phyloP scores from a whole-genome alignment of 352 stramenopile genomes.

The Phytophthora palmivora region DNA sequence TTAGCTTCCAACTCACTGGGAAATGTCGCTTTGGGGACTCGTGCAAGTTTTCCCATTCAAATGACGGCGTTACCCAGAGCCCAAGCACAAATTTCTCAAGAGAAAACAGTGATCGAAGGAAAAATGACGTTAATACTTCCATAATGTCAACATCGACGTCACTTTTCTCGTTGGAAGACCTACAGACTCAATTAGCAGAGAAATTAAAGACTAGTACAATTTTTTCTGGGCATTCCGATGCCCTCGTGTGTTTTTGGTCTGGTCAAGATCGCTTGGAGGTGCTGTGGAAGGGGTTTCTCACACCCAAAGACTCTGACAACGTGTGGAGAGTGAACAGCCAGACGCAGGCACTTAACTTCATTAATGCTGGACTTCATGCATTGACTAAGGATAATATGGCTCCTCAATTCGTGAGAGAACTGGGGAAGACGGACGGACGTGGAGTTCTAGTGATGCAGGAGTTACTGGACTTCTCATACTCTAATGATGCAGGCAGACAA shows the following conservation, averaged over 20 bases:
- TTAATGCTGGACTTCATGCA: slow-evolving; percentile 51
- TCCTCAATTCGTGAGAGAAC: slow-evolving; percentile 41
- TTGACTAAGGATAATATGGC: slow-evolving; percentile 38
- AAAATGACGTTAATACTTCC: background rate
- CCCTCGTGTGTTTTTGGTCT: slow-evolving; percentile 39
- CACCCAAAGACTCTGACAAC: slow-evolving; percentile 13
- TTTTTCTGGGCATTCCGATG: slow-evolving; percentile 36
- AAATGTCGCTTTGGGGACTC: slow-evolving; percentile 34
- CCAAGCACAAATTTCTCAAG: background rate
- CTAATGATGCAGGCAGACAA: slow-evolving; percentile 35
- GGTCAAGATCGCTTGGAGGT: slow-evolving; percentile 26
- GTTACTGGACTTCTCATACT: slow-evolving; percentile 37
- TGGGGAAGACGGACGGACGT: slow-evolving; percentile 37
- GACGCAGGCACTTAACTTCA: slow-evolving; percentile 47
- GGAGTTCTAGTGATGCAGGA: slow-evolving; percentile 39
- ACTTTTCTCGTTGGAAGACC: slow-evolving; percentile 29
- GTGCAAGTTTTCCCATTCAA: slow-evolving; percentile 28
- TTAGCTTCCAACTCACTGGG: slow-evolving; percentile 29
- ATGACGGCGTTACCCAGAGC: background rate
- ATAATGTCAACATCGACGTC: background rate
- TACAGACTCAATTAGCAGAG: slow-evolving; percentile 25
- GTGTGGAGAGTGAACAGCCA: slow-evolving; percentile 37
- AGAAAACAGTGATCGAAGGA: background rate
- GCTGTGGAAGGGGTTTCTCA: slow-evolving; percentile 47
- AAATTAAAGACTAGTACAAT: slow-evolving; percentile 22